Evolutionary conservation across 2,329 filamentous ascomycete genomes (phyloP), one percentile per base, ranked within the genome.

Genomic region (Xylariales sp.): DNA sequence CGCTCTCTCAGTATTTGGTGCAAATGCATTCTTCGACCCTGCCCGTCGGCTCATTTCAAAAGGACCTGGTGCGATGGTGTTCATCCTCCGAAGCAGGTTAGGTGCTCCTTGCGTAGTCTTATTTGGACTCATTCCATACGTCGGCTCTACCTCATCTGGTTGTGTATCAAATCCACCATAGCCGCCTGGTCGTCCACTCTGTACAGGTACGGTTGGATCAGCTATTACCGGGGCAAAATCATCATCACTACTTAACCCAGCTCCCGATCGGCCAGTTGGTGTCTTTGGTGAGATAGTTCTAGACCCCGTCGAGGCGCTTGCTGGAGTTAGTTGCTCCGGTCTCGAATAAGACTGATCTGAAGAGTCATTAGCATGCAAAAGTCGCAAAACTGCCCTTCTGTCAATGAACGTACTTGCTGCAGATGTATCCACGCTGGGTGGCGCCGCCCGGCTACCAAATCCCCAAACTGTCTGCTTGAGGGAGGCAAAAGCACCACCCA

Each of bases 1-100:
- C 47, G 42, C 27, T 15, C 47, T 52, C 7, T 55, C 47, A 31
- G 51, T 56, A n/a, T 50, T 51, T 4, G 51, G 49, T 4, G 60
- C 50, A 21, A 63, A 61, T 1, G 58, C 53, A 29, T 65, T 64
- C 12, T 54, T 51, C n/a, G 47, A 49, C 18, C 47, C 40, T 23
- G 46, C 45, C 47, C 60, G 63, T 47, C 62, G 60, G 45, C 53
- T 61, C 21, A 70, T 57, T 45, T 80, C 77, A 49, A 87, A 85
- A 0, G 83, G 82, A 0, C 80, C 82, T 2, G 82, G 78, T 2
- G 77, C 70, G 51, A 86, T 82, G 7, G 66, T 72, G 47, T 85
- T 75, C 70, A 86, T 77, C 36, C 78, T 74, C 44, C 76, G 71
- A 48, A 84, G 52, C 19, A 87, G 51, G 25, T 54, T 66, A 5